Base-by-base conservation (phyloP, 2,329 filamentous ascomycete genomes). In the Trichoderma aggressivum region DNA sequence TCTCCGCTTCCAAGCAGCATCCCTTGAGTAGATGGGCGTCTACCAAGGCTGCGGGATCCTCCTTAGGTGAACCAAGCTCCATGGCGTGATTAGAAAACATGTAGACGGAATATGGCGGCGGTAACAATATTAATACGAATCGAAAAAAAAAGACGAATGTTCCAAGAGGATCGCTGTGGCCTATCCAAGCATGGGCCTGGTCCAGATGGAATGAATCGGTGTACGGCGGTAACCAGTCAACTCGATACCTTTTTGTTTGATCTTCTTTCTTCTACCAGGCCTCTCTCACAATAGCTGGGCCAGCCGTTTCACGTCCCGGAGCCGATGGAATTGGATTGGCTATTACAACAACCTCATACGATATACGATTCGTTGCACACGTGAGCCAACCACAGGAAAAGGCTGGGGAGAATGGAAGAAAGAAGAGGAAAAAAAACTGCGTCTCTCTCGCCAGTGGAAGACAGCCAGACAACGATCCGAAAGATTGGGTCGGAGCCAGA, bases 1-100 rank as follows among this genome's bases (percentile, higher is more conserved):
- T 81, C 70, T 86, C 82, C 28, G 88, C 87, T 78, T 90, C 87
- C 67, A 80, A 76, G 74, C 82, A 87, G 76, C 88, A 90, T 39
- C 86, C 86, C 71, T 82, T 79, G 43, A 89, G 81, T 26, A 88
- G 79, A 24, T 82, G 78, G 24, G 77, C 72, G 65, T 81, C 80
- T 61, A 78, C 74, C 18, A 76, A 75, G 50, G 74, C 73, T 43
- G 73, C 75, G 63, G 74, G 73, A 55, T 77, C 78, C 76, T 74
- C 72, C 72, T 73, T 72, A 62, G 61, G 69, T 24, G 70, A 70
- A 58, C 65, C 66, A 34, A 72, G 50, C 64, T 73, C 74, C 69
- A 74, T 74, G 62, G 32, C 61, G 53, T 18, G 58, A 39, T 43
- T 56, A 30, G 36, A 62, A 30, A 18, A 63, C n/a, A 14, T 47